A percentile compares a stretch with the other conserved stretches of the same genome.
These are phyloP conservation scores for Rosellinia necatrix DNA, from an alignment of 2,329 filamentous ascomycete genomes.

Conservation along the genomic window DNA sequence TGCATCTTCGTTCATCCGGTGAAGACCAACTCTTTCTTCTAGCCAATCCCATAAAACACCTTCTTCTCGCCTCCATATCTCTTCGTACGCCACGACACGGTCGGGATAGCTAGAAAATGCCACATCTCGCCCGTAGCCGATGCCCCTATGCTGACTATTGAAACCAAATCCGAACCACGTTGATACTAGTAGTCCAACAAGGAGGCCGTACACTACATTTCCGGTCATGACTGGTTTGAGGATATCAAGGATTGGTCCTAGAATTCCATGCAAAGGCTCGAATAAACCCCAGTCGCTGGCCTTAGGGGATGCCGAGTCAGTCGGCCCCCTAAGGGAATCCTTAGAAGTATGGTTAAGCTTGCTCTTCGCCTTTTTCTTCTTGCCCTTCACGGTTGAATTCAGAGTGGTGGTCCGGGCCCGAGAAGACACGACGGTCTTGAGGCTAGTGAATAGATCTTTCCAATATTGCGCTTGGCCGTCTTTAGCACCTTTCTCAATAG, in stretches of 20 bases:
- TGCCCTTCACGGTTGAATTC: slow-evolving; percentile 57
- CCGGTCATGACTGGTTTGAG: slow-evolving; percentile 73
- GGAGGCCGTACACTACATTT: slow-evolving; percentile 76
- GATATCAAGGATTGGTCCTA: slow-evolving; percentile 73
- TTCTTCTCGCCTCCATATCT: slow-evolving; percentile 89
- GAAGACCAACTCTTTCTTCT: slow-evolving; percentile 81
- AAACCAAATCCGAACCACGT: slow-evolving; percentile 72
- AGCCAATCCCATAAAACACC: slow-evolving; percentile 92
- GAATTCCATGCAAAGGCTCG: slow-evolving; percentile 73
- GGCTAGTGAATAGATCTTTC: slow-evolving; percentile 74
- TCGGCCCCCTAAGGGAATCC: slow-evolving; percentile 44
- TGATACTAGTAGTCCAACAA: slow-evolving; percentile 74
- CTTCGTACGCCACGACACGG: slow-evolving; percentile 82
- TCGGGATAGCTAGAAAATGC: slow-evolving; percentile 59
- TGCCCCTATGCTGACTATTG: slow-evolving; percentile 44
- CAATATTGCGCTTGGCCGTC: slow-evolving; percentile 87
- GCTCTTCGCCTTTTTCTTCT: slow-evolving; percentile 64
- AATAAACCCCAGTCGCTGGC: slow-evolving; percentile 72
- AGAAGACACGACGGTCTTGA: slow-evolving; percentile 74
- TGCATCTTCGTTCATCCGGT: slow-evolving; percentile 53
- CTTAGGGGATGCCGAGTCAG: slow-evolving; percentile 49
- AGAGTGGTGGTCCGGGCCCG: slow-evolving; percentile 58
- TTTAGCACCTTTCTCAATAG: slow-evolving; percentile 93
- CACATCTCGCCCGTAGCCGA: slow-evolving; percentile 46
- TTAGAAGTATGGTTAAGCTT: slow-evolving; percentile 53